These are phyloP conservation scores for Wallacemonas sp. DNA, from an alignment of 208 protist genomes.

Conservation along the genomic window DNA sequence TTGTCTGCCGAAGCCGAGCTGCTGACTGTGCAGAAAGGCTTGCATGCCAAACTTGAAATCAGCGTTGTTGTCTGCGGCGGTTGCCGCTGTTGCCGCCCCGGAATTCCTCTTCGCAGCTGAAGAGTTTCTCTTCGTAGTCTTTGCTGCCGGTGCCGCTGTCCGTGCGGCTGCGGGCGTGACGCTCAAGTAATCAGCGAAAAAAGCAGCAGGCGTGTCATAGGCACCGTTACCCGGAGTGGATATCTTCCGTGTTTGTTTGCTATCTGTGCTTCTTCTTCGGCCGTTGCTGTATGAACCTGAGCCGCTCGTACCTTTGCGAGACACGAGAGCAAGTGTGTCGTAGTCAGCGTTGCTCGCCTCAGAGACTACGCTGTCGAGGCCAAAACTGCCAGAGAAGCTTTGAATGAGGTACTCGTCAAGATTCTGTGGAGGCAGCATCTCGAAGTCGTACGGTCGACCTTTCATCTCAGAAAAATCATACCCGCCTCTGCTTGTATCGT, in stretches of 20 bases:
- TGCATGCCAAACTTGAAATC: constrained; percentile 69
- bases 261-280: not conserved
- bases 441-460: constrained; percentile 6
- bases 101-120: not conserved
- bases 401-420: constrained; percentile 2
- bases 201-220: not conserved
- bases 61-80: not conserved
- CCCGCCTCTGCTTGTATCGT: not conserved
- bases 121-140: not conserved
- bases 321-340: not conserved
- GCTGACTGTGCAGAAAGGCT: constrained; percentile 53
- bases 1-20: constrained; percentile 63
- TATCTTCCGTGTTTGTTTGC: not conserved
- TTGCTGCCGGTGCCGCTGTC: not conserved
- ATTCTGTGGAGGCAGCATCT: constrained; percentile 7
- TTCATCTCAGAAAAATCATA: not conserved
- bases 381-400: constrained; percentile 4
- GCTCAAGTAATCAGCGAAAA: not conserved
- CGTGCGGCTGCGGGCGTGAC: not conserved
- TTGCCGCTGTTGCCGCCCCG: not conserved
- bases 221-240: not conserved
- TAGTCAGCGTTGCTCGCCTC: not conserved
- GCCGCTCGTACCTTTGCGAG: not conserved
- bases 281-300: not conserved
- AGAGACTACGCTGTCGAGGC: not conserved